Evolutionary conservation across 345 rosid genomes (phyloP).

Genomic region (Bruguiera parviflora): DNA sequence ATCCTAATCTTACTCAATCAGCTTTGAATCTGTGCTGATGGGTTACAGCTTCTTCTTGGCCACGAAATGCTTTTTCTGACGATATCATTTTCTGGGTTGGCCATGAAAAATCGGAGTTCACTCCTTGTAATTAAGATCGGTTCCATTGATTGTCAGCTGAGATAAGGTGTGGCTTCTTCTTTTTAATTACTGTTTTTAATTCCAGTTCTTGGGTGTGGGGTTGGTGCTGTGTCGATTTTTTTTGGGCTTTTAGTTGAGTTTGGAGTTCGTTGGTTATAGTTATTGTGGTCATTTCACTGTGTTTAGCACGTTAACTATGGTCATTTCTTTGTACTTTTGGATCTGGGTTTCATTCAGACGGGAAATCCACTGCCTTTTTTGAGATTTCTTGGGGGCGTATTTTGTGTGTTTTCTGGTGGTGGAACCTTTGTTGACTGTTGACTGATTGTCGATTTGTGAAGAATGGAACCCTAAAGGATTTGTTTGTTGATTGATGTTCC

Average conservation of each 20-base stretch:
- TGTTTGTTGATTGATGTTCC: conserved; percentile 20
- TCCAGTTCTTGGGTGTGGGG: conserved; percentile 10
- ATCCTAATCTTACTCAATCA: conserved; percentile 42
- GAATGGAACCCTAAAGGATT: conserved; percentile 45
- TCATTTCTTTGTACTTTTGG: conserved; percentile 22
- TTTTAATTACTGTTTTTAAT: conserved; percentile 14
- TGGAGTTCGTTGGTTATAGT: conserved; percentile 26
- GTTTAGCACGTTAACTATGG: conserved; percentile 42
- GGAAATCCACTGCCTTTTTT: conserved; percentile 36
- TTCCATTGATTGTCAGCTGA: conserved; percentile 17
- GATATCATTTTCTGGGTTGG: conserved; percentile 26
- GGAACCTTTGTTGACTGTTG: conserved; percentile 33
- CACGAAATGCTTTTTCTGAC: conserved; percentile 27
- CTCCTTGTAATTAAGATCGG: conserved; percentile 15
- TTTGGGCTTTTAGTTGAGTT: conserved; percentile 19
- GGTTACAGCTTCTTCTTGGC: conserved; percentile 19
- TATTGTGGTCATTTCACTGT: conserved; percentile 54
- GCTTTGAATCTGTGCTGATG: conserved; percentile 32
- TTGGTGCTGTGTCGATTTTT: conserved; percentile 15
- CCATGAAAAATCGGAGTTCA: conserved; percentile 47
- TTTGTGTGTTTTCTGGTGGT: conserved; percentile 21
- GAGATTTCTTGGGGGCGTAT: conserved; percentile 33
- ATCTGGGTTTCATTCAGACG: conserved; percentile 38
- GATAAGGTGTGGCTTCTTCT: conserved; percentile 24
- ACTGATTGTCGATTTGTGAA: conserved; percentile 26